Evolutionary conservation across 139 green algal species (phyloP), one percentile per base, ranked within the genome.

Genomic region (Chlamydomonas urium): DNA sequence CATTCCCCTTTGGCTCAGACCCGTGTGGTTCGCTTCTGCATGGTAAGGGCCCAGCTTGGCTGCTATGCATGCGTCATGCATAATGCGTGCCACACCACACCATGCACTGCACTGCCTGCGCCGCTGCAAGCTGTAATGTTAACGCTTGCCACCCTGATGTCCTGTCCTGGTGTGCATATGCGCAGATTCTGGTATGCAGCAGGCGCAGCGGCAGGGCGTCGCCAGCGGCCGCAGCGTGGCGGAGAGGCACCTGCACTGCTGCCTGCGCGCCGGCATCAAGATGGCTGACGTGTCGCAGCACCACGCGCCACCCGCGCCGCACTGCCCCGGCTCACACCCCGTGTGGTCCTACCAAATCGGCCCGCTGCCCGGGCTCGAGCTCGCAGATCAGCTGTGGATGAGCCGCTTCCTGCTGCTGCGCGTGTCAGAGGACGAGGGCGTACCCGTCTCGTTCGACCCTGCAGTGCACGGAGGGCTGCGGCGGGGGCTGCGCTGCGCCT

Each of bases 351-450:
- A 87, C 75, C 79, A 79, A 19, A 50, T 96, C 1, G 90, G 90
- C 0, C 90, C 90, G 2, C 89, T 80, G 47, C 10, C 32, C 1
- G 90, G 88, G 19, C 77, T 94, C 2, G 80, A 88, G 5, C 37
- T 83, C 10, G 88, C 75, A 19, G 90, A 96, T 37, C 82, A 96
- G 31, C 74, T 96, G 17, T 90, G 85, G 80, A 73, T 93, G 4
- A 86, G 75, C 60, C 76, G 90, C 2, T 96, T 86, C 69, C 59
- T 96, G 23, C 66, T 93, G 45, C 69, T 87, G 26, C 82, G 89
- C 3, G 32, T 88, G 0, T 74, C 82, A 24, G 83, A 94, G 45
- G 66, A 80, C 17, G 73, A 79, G 32, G 66, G 69, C n/a, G 68
- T 90, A 26, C 36, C 57, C 23, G 70, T 83, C 29, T 88, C 87